Evolutionary conservation across 164 flowering plant species (phyloP), one percentile per base, ranked within the genome.

Genomic region (Dillenia suffruticosa): DNA sequence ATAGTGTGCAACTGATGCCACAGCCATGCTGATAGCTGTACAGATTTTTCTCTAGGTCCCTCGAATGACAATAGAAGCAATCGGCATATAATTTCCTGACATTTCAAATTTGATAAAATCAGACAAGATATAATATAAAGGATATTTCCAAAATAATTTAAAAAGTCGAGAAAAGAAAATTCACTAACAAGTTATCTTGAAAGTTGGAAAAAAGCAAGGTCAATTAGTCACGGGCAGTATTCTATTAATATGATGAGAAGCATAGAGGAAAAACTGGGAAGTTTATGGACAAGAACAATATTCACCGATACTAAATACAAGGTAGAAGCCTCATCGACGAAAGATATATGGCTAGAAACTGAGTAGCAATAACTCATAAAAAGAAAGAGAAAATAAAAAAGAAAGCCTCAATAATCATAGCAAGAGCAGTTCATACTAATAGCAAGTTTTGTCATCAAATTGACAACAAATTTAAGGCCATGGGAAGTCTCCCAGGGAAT

Each of bases 11-110:
- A 95, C 82, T 9, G 92, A 82, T 53, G 94, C 90, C 54, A 95
- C 80, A 66, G 96, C 99, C 92, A 95, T 84, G 75, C 97, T 80
- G 63, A 90, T 74, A 57, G 99, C 96, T 2, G 96, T 92, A 70
- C 97, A 88, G 24, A 95, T 80, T 81, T 95, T 95, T 53, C 81
- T 79, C 56, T 85, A 81, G 71, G 96, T 64, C 44, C 90, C 80
- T 88, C 90, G 78, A 91, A 60, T 32, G 92, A 80, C 57, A 78
- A 56, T 54, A 89, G 75, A 54, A 94, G 89, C 64, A 81, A 81
- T 55, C 78, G 60, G 44, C 96, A 87, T 59, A 91, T 79, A 49
- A 76, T 68, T 64, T 43, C 88, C 99, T 91, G 81, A 61, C 52
- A 73, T 44, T 63, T 47, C 46, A 70, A 57, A 59, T 9, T 64